Evolutionary conservation across 148 eudicot species (phyloP), one percentile per base, ranked within the genome.

Genomic region (Gaultheria prostrata): DNA sequence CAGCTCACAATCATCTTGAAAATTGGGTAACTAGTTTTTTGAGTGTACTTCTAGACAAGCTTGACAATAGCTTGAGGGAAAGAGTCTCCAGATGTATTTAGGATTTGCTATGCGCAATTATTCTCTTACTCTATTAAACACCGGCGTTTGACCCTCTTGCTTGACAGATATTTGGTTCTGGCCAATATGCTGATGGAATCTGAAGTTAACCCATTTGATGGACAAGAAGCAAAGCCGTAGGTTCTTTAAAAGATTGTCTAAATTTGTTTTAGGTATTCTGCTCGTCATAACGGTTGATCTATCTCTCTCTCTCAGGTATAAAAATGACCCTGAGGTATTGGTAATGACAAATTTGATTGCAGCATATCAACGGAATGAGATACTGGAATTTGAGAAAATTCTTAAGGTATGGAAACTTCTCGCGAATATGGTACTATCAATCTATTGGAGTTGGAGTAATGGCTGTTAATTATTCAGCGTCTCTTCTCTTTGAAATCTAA

Each of bases 221-320:
- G 98, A 65, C 99, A 94, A 88, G 99, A 96, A 86, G 99, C 99
- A 77, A 96, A 96, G 87, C 99, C 98, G 99, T 96, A 93, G 86
- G 94, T 76, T 79, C 33, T 71, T 84, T 74, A n/a, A 50, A 45
- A 82, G 46, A 43, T 13, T 26, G 57, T 24, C 26, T 32, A 39
- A 51, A 28, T 78, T 32, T 83, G 80, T 59, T 30, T 51, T 83
- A 51, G 6, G 63, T 56, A 56, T 56, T 56, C 63, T 56, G n/a
- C 0, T 21, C 24, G 21, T 56, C 63, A 56, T 20, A 56, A 6
- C 7, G n/a, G 24, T 6, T 46, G 63, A 39, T 39, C 63, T 20
- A n/a, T 54, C 59, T 54, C 17, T 54, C 73, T 78, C 83, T 84
- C 54, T 84, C 53, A 96, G 99, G 32, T 96, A 96, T 88, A 94